Evolutionary conservation across 2,329 filamentous ascomycete genomes (phyloP), one percentile per base, ranked within the genome.

Genomic region (Aspergillus ustus): DNA sequence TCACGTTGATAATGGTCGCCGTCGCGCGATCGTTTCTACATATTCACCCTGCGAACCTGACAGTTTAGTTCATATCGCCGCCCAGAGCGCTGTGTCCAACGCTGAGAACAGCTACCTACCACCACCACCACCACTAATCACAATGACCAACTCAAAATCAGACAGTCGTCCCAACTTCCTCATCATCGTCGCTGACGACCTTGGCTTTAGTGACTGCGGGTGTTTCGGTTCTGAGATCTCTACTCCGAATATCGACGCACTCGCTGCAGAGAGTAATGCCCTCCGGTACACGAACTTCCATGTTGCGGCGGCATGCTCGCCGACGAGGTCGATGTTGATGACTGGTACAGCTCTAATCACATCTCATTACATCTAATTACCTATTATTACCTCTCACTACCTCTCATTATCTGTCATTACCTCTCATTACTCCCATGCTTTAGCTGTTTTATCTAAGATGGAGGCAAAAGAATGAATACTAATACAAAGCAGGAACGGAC

Each of bases 401-500:
- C n/a, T n/a, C n/a, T n/a, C n/a, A n/a, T n/a, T n/a, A n/a, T n/a
- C n/a, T n/a, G n/a, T n/a, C n/a, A n/a, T n/a, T n/a, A n/a, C n/a
- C 86, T 85, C 34, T 5, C 15, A 11, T 13, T 5, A 15, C 4
- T 15, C 9, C 5, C 15, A 2, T 15, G 13, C 34, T 11, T 11
- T 40, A 40, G 15, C n/a, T n/a, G n/a, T n/a, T n/a, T n/a, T n/a
- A n/a, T n/a, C n/a, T n/a, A n/a, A n/a, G n/a, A n/a, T n/a, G n/a
- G n/a, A n/a, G n/a, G n/a, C n/a, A n/a, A n/a, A n/a, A n/a, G n/a
- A n/a, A n/a, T n/a, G 2, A 79, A 86, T 43, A 84, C 86, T 17
- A 89, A 89, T 87, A 89, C 66, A 84, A 89, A 81, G 87, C 85
- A 0, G 86, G 86, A 5, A 89, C 86, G 0, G 85, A 88, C 67